phyloP scores from a whole-genome alignment of 805 yeast species.

The Myxozyma neotropica region DNA sequence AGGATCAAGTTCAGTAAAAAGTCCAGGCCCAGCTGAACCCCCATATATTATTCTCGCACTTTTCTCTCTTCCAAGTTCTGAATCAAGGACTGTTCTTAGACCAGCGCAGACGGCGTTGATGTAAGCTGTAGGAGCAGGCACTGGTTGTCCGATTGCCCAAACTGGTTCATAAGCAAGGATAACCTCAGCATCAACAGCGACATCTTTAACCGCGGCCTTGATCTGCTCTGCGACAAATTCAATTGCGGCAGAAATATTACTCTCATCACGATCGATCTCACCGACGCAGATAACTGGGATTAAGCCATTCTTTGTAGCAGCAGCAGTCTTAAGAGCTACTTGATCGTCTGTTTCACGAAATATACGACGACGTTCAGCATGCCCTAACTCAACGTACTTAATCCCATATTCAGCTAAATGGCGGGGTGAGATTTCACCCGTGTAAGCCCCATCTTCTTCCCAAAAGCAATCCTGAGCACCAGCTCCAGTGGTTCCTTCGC shows the following conservation, averaged over 20 bases:
- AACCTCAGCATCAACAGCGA: slow-evolving; percentile 16
- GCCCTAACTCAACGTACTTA: slow-evolving; percentile 38
- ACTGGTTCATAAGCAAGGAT: slow-evolving; percentile 41
- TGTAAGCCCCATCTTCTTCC: slow-evolving; percentile 39
- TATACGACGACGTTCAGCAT: slow-evolving; percentile 39
- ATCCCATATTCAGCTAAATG: slow-evolving; percentile 37
- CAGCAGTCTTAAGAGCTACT: slow-evolving; percentile 35
- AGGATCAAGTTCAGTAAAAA: slow-evolving; percentile 32
- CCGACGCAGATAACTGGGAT: slow-evolving; percentile 40
- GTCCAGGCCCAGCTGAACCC: slow-evolving; percentile 40
- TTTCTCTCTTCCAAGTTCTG: slow-evolving; percentile 7
- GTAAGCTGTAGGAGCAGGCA: slow-evolving; percentile 37
- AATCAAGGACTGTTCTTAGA: slow-evolving; percentile 26
- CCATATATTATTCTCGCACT: slow-evolving; percentile 37
- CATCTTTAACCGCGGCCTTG: slow-evolving; percentile 17
- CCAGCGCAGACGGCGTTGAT: slow-evolving; percentile 37
- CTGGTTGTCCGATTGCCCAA: slow-evolving; percentile 42
- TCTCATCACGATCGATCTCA: slow-evolving; percentile 28
- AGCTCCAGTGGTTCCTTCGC: slow-evolving; percentile 12
- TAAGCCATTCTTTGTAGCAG: slow-evolving; percentile 34
- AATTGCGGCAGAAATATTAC: slow-evolving; percentile 25
- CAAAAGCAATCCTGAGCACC: slow-evolving; percentile 41
- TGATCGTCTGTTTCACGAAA: slow-evolving; percentile 38
- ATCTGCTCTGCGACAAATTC: slow-evolving; percentile 33
- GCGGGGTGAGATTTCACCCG: slow-evolving; percentile 40